Evolutionary conservation across 2,329 filamentous ascomycete genomes (phyloP), one percentile per base, ranked within the genome.

Genomic region (Clathrospora elynae): DNA sequence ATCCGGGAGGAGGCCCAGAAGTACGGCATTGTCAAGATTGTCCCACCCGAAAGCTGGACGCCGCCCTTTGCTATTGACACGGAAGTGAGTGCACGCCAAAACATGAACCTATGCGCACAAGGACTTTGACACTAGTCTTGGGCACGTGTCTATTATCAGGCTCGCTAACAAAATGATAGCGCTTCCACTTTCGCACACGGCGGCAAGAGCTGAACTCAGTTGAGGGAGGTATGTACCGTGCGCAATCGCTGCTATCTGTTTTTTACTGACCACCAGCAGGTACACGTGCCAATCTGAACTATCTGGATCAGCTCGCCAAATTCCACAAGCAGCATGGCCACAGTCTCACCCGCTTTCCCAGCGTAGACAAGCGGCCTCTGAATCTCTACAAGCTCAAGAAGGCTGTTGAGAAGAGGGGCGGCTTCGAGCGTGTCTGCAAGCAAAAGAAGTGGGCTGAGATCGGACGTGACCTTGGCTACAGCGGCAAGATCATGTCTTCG

Each of bases 401-500:
- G 67, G 92, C 92, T 1, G 93, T 99, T 23, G 93, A 97, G 67
- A 86, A 89, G 19, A 84, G 93, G 50, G 93, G 93, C 32, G 93
- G 93, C 3, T 99, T 99, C 60, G 91, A 96, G 41, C 88, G 88
- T 64, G 93, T 99, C 30, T 99, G 93, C 79, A 96, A 96, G 72
- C 80, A 86, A 42, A 99, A 99, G 74, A 97, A 97, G 75, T 99
- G 93, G 93, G 93, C 93, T 11, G 93, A 99, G 71, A 97, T 99
- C 59, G 93, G 93, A 22, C 85, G 93, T 62, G 93, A 97, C 67
- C 75, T 99, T 33, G 93, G 93, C 40, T 99, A 99, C 72, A 97
- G 92, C 66, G 93, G 93, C 66, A 99, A 99, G 76, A 99, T 99
- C 52, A 99, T 99, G 93, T 97, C 92, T 2, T 97, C 93, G 6